These are phyloP conservation scores for Hypoxylon lenormandii DNA, from an alignment of 495 filamentous ascomycete species.

Conservation along the genomic window DNA sequence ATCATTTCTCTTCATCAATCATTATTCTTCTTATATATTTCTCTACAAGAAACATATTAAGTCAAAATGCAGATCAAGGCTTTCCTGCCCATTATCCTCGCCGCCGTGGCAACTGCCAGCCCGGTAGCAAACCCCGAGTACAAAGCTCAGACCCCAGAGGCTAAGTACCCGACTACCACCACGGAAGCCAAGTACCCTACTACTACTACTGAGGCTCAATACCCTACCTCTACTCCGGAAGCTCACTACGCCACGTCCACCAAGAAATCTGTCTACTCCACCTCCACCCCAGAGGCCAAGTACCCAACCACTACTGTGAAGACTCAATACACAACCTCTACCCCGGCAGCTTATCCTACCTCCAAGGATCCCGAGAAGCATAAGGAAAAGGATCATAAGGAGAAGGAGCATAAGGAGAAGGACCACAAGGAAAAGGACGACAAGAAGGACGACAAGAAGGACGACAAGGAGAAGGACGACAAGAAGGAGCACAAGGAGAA, in stretches of 20 bases:
- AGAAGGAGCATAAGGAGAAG: slow-evolving; percentile 15
- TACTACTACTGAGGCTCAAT: slow-evolving; percentile 13
- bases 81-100: slow-evolving; percentile 39
- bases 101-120: slow-evolving; percentile 38
- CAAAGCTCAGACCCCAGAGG: slow-evolving; percentile 4
- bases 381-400: not conserved
- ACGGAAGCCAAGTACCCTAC: slow-evolving; percentile 32
- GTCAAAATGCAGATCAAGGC: slow-evolving; percentile 46
- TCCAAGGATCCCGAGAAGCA: not conserved
- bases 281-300: slow-evolving; percentile 4
- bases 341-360: slow-evolving; percentile 1
- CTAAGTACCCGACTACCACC: not conserved
- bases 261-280: slow-evolving; percentile 6
- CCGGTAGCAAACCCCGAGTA: slow-evolving; percentile 38
- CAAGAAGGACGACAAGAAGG: too few species aligned
- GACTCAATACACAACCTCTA: not conserved
- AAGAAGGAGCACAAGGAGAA: too few species aligned
- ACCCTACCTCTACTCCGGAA: slow-evolving; percentile 14
- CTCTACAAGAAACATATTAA: not conserved
- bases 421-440: too few species aligned
- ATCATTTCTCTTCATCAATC: not conserved
- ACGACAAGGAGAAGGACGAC: too few species aligned
- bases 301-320: not conserved
- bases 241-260: slow-evolving; percentile 19
- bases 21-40: not conserved